These are phyloP conservation scores for Rhododendron griersonianum DNA, from an alignment of 148 eudicot species.

Conservation along the genomic window DNA sequence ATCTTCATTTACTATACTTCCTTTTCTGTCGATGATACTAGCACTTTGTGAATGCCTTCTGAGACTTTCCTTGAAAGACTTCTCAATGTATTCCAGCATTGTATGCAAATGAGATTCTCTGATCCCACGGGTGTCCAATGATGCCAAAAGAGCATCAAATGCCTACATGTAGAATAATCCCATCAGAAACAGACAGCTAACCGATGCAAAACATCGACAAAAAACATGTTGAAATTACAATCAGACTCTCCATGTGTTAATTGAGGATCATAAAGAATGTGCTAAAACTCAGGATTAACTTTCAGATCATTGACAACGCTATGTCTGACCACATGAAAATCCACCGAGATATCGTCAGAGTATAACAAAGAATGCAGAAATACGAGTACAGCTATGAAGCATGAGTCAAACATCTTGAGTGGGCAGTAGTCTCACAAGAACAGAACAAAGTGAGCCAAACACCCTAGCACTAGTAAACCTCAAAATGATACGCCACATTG, in stretches of 20 bases:
- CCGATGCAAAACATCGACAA: background rate
- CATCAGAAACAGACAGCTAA: background rate
- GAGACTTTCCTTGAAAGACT: constrained; percentile 28
- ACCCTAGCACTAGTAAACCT: background rate
- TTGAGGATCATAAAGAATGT: background rate
- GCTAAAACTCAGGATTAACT: background rate
- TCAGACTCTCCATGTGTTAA: background rate
- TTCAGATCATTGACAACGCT: background rate
- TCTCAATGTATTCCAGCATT: constrained; percentile 46
- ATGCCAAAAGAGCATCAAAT: constrained; percentile 45
- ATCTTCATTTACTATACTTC: constrained; percentile 11
- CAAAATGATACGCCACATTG: background rate
- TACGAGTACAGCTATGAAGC: background rate
- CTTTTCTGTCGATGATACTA: background rate
- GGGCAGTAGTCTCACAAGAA: background rate
- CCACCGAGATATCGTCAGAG: background rate
- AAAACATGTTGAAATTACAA: background rate
- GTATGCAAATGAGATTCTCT: constrained; percentile 56
- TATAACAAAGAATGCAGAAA: background rate
- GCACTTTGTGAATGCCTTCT: constrained; percentile 11
- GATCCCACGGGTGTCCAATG: constrained; percentile 53
- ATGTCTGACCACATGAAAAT: background rate
- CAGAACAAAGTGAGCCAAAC: constrained; percentile 1
- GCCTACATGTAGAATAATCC: constrained; percentile 26
- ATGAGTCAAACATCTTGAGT: background rate